phyloP scores from a whole-genome alignment of 2,329 filamentous ascomycete species.

The Trichoderma afroharzianum region DNA sequence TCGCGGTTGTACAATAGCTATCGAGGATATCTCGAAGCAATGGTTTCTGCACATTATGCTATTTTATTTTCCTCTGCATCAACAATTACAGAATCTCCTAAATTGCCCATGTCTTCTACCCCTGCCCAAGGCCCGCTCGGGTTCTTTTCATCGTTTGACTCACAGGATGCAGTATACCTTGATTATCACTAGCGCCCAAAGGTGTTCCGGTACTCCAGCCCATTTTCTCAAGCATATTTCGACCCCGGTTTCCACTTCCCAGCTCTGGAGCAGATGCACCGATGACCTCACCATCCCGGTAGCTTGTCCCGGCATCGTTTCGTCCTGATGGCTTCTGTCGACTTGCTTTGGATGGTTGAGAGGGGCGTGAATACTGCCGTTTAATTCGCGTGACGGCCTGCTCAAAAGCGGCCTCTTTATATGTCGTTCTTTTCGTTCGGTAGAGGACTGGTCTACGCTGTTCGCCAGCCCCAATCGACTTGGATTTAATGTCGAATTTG shows the following conservation, averaged over 20 bases:
- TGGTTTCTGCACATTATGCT: slow-evolving; percentile 58
- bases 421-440: slow-evolving; percentile 67
- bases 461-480: slow-evolving; percentile 71
- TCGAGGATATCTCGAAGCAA: slow-evolving; percentile 61
- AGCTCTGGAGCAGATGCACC: slow-evolving; percentile 82
- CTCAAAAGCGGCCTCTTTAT: slow-evolving; percentile 55
- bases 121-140: slow-evolving; percentile 68
- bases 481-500: slow-evolving; percentile 74
- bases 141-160: slow-evolving; percentile 81
- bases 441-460: slow-evolving; percentile 73
- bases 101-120: slow-evolving; percentile 29
- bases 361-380: slow-evolving; percentile 46
- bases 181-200: slow-evolving; percentile 76
- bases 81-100: slow-evolving; percentile 11
- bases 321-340: slow-evolving; percentile 32
- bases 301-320: slow-evolving; percentile 38
- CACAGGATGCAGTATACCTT: slow-evolving; percentile 84
- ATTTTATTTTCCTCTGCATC: slow-evolving; percentile 18
- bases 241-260: slow-evolving; percentile 75
- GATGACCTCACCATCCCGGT: slow-evolving; percentile 83
- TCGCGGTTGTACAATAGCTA: slow-evolving; percentile 70
- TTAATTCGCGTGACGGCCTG: slow-evolving; percentile 43
- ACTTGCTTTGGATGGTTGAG: slow-evolving; percentile 44
- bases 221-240: slow-evolving; percentile 93
- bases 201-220: slow-evolving; percentile 87